Base-by-base conservation (phyloP, 768 basidiomycete species). In the Termitomyces sp. region DNA sequence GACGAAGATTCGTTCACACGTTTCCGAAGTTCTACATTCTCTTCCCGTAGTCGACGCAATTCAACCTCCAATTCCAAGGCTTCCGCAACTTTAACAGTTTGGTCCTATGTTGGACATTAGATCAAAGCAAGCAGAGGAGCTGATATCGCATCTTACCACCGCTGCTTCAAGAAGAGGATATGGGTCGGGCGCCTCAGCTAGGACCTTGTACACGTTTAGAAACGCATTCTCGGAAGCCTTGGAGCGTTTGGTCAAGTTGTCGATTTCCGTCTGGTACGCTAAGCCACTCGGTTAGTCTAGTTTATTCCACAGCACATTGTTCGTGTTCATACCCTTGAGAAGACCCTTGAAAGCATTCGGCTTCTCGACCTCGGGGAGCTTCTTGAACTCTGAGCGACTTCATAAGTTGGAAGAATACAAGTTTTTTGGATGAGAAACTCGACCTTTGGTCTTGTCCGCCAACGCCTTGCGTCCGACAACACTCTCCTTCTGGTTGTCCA, bases 401-500 rank as follows among this genome's bases (percentile, higher is more conserved):
- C 6, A 52, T 52, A 13, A 36, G 41, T 22, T n/a, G 18, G 13
- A 22, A 3, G 22, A 26, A 59, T 30, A 58, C 5, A 4, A 45
- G 48, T 10, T 13, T 48, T n/a, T 7, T 1, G 47, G 55, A 41
- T 16, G 32, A 35, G 20, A n/a, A 43, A 36, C 33, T 3, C 14
- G n/a, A 91, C 96, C 96, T 78, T 96, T 92, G 0, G 97, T 99
- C 70, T 90, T 88, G 74, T 98, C 97, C 1, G 96, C 92, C 22
- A 99, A 79, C 54, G 87, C 89, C 72, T 98, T 99, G 44, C 97
- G 82, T 10, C 94, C 94, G 3, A 99, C 79, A 46, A 98, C 80
- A 62, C 90, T 93, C 76, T 98, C 96, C 76, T 98, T 99, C 79
- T 98, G 95, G 74, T 95, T 95, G 79, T 98, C 94, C 22, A 99